Conservation (phyloP, 2,329 filamentous ascomycete genomes). For the Aspergillus vadensis region DNA sequence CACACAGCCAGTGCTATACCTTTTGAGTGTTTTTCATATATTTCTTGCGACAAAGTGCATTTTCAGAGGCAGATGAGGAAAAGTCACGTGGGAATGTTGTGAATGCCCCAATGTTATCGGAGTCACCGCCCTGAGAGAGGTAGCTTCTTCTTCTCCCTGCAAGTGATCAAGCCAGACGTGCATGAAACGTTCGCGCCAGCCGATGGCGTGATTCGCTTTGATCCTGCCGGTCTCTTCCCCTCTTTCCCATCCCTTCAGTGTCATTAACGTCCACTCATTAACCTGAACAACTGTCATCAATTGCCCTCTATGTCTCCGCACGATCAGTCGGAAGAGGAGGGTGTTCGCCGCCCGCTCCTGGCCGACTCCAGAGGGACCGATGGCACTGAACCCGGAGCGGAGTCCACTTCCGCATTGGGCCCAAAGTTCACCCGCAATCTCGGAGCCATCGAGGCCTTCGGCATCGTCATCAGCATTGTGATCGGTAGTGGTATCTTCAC, state of each 20-base stretch:
- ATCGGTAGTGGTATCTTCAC: constrained; percentile 24
- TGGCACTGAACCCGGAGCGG: neutral
- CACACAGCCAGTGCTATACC: too few relatives aligned
- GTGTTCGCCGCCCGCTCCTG: neutral
- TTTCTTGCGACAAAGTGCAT: too few relatives aligned
- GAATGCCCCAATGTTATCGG: too few relatives aligned
- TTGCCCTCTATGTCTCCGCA: neutral
- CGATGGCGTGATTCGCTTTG: constrained; percentile 3
- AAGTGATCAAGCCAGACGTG: too few relatives aligned
- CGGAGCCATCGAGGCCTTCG: constrained; percentile 20
- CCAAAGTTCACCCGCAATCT: constrained; percentile 19
- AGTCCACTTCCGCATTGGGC: neutral
- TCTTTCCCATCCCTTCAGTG: neutral
- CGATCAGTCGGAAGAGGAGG: neutral
- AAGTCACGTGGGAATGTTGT: too few relatives aligned
- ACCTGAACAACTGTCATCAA: neutral
- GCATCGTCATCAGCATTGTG: constrained; percentile 24
- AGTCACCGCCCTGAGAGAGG: too few relatives aligned
- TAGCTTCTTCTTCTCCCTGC: too few relatives aligned
- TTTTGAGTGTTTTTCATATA: too few relatives aligned
- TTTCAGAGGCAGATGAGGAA: too few relatives aligned
- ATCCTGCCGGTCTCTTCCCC: neutral
- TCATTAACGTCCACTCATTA: neutral
- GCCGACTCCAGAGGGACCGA: neutral
- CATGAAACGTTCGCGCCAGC: neutral